Conservation (phyloP, 176 grass and related monocot species). For the Triticum aestivum region DNA sequence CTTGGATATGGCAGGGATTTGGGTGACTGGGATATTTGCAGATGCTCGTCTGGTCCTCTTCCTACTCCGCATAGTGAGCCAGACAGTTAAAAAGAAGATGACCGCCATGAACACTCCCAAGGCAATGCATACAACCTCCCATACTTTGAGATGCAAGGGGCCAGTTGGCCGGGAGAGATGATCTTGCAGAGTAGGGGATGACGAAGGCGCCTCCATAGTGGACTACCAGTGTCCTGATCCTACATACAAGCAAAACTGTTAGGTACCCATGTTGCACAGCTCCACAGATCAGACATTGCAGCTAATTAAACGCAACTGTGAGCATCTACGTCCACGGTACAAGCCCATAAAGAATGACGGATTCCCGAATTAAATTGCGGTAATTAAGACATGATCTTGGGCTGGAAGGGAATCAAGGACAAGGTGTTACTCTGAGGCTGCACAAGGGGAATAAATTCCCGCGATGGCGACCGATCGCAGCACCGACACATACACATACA, state of each 20-base stretch:
- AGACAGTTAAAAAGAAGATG: conserved; percentile 66
- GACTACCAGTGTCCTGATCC: conserved; percentile 41
- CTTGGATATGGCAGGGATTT: conserved; percentile 78
- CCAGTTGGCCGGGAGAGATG: conserved; percentile 69
- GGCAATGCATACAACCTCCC: conserved; percentile 78
- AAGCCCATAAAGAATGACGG: conserved; percentile 10
- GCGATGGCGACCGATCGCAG: conserved; percentile 29
- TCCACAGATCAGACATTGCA: conserved; percentile 15
- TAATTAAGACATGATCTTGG: conserved; percentile 42
- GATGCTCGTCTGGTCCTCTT: conserved; percentile 62
- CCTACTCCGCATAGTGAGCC: conserved; percentile 65
- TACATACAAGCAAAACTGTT: conserved; percentile 40
- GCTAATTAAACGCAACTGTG: conserved; percentile 30
- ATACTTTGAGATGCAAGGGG: conserved; percentile 89
- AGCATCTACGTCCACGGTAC: conserved; percentile 21
- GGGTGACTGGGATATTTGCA: conserved; percentile 60
- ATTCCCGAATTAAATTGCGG: neutral
- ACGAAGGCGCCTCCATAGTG: conserved; percentile 31
- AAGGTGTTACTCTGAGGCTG: conserved; percentile 23
- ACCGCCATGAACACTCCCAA: conserved; percentile 72
- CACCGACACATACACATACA: conserved; percentile 8
- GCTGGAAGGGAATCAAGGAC: conserved; percentile 39
- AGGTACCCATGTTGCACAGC: conserved; percentile 17
- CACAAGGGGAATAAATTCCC: conserved; percentile 36
- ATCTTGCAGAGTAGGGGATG: conserved; percentile 68